Evolutionary conservation across 2,329 filamentous ascomycete genomes (phyloP).

Genomic region (Scopulariopsis brevicaulis): DNA sequence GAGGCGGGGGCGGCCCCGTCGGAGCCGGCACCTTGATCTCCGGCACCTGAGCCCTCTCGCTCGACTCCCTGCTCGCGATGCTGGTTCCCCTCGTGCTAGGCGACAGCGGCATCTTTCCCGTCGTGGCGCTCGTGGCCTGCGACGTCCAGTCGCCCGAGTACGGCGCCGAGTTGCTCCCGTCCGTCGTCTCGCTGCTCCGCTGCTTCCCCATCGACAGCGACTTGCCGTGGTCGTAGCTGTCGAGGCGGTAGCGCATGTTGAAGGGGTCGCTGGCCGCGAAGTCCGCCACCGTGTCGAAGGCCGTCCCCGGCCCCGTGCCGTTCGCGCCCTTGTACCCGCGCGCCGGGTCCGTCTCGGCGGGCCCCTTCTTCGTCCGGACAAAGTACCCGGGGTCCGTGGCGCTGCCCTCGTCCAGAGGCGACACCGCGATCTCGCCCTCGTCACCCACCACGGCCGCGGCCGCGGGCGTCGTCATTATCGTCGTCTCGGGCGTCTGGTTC

Average conservation of each 20-base stretch:
- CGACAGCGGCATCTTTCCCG: conserved; percentile 51
- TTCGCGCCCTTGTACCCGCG: conserved; percentile 28
- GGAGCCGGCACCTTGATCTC: not conserved
- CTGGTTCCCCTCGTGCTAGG: conserved; percentile 56
- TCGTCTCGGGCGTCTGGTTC: conserved; percentile 1
- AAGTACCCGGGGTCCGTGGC: not conserved
- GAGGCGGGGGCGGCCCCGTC: not conserved
- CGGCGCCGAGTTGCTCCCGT: conserved; percentile 43
- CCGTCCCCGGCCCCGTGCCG: not conserved
- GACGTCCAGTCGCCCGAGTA: conserved; percentile 49
- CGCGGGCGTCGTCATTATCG: conserved; percentile 8
- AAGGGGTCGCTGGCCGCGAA: conserved; percentile 39
- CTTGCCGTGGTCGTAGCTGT: conserved; percentile 21
- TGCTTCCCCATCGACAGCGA: conserved; percentile 34
- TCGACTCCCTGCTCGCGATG: conserved; percentile 48
- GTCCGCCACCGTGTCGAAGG: conserved; percentile 31
- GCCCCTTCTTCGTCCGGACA: not conserved
- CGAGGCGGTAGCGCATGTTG: conserved; percentile 18
- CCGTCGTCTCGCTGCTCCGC: conserved; percentile 49
- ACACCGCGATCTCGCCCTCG: not conserved
- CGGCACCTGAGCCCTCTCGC: conserved; percentile 25
- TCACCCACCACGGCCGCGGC: not conserved
- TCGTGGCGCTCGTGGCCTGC: conserved; percentile 51
- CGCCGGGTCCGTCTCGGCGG: not conserved
- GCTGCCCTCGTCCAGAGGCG: not conserved